These are phyloP conservation scores for Colletotrichum sidae DNA, from an alignment of 2,329 filamentous ascomycete species.

Conservation along the genomic window DNA sequence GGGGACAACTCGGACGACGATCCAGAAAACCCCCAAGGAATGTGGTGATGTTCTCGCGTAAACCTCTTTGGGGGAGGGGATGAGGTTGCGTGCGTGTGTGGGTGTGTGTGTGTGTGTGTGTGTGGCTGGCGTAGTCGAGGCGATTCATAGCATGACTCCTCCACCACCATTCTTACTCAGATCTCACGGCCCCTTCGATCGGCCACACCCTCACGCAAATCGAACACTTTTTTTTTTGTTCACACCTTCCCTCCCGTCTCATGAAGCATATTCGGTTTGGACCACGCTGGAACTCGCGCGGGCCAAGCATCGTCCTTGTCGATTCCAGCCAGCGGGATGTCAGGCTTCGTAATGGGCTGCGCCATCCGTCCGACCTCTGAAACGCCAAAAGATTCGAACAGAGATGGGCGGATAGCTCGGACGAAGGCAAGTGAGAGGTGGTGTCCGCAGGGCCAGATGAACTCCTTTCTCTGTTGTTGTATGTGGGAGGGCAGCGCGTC, in stretches of 20 bases:
- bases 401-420: slow-evolving; percentile 33
- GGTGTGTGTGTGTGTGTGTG: background rate
- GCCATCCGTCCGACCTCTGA: slow-evolving; percentile 31
- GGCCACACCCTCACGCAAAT: slow-evolving; percentile 4
- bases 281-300: slow-evolving; percentile 10
- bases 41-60: background rate
- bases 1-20: background rate
- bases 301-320: slow-evolving; percentile 29
- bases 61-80: background rate
- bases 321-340: background rate
- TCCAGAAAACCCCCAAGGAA: background rate
- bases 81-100: slow-evolving; percentile 2
- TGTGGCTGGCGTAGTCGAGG: slow-evolving; percentile 7
- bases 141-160: background rate
- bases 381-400: slow-evolving; percentile 18
- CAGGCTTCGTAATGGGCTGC: slow-evolving; percentile 30
- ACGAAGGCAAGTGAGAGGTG: slow-evolving; percentile 3
- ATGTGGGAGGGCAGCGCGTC: too few species aligned
- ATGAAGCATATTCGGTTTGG: slow-evolving; percentile 34
- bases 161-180: background rate
- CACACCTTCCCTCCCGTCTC: slow-evolving; percentile 26
- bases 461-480: background rate
- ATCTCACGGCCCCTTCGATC: background rate
- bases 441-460: slow-evolving; percentile 13
- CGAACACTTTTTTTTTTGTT: background rate